These are phyloP conservation scores for Fragaria ananassa DNA, from an alignment of 306 rosid genomes.

Conservation along the genomic window DNA sequence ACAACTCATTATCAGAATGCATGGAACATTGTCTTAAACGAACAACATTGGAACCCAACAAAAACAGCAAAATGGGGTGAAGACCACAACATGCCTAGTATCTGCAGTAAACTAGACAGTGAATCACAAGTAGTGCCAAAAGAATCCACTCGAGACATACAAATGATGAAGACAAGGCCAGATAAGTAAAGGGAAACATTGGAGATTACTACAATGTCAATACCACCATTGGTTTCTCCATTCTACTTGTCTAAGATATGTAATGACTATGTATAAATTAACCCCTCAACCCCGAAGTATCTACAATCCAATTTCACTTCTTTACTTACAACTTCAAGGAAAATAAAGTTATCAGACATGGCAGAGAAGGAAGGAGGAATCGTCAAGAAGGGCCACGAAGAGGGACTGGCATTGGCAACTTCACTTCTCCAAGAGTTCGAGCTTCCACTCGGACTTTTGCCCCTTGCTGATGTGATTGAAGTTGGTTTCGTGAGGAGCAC, in stretches of 20 bases:
- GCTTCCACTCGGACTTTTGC: conserved; percentile 77
- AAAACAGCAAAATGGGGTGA: conserved; percentile 9
- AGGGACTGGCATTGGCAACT: conserved; percentile 47
- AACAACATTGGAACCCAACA: background rate
- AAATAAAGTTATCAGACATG: conserved; percentile 25
- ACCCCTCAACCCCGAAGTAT: background rate
- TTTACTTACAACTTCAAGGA: background rate
- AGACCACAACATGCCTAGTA: conserved; percentile 6
- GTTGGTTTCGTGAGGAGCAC: conserved; percentile 67
- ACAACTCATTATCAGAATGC: background rate
- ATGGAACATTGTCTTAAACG: conserved; percentile 5
- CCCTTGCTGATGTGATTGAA: conserved; percentile 59
- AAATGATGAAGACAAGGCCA: conserved; percentile 15
- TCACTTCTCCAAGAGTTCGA: conserved; percentile 63
- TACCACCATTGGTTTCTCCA: conserved; percentile 38
- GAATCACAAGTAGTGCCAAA: background rate
- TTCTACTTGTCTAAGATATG: conserved; percentile 20
- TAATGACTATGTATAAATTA: conserved; percentile 6
- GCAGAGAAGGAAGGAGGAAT: conserved; percentile 76
- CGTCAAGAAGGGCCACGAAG: conserved; percentile 71
- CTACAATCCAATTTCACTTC: conserved; percentile 8
- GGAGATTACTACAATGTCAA: conserved; percentile 31
- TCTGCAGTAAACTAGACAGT: background rate
- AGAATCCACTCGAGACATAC: background rate
- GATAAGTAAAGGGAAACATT: background rate